These are phyloP conservation scores for Pneumocystis wakefieldiae DNA, from an alignment of 1,139 yeast species.

Conservation along the genomic window DNA sequence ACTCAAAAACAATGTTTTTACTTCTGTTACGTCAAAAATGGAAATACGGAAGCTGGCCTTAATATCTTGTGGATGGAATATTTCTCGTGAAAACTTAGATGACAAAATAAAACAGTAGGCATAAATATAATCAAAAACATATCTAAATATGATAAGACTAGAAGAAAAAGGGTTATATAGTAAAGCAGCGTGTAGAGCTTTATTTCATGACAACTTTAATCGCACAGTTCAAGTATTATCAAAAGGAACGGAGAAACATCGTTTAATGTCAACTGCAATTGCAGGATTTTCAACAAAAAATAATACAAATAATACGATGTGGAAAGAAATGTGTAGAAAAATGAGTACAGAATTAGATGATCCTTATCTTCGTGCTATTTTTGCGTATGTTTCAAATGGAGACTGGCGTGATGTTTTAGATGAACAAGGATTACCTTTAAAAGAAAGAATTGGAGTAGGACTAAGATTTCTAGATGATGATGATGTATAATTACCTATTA, in stretches of 20 bases:
- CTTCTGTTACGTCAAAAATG: slow-evolving; percentile 13
- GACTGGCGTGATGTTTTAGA: slow-evolving; percentile 95
- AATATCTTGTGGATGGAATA: slow-evolving; percentile 84
- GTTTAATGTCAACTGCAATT: slow-evolving; percentile 82
- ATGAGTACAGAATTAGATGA: slow-evolving; percentile 77
- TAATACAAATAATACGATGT: slow-evolving; percentile 48
- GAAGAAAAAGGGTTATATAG: slow-evolving; percentile 35
- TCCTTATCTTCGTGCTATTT: slow-evolving; percentile 80
- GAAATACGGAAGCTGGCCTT: slow-evolving; percentile 61
- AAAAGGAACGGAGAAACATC: slow-evolving; percentile 41
- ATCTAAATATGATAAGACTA: neutral
- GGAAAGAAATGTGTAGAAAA: slow-evolving; percentile 86
- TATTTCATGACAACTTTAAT: slow-evolving; percentile 76
- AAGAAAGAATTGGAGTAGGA: slow-evolving; percentile 85
- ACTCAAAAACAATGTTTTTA: slow-evolving; percentile 17
- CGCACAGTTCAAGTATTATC: slow-evolving; percentile 61
- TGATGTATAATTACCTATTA: slow-evolving; percentile 29
- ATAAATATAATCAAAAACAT: neutral
- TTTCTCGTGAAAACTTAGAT: slow-evolving; percentile 62
- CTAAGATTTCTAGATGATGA: slow-evolving; percentile 67
- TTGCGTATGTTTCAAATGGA: slow-evolving; percentile 85
- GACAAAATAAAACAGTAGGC: slow-evolving; percentile 20
- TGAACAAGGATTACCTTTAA: slow-evolving; percentile 71
- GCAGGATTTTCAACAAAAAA: slow-evolving; percentile 80
- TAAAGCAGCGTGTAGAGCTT: slow-evolving; percentile 97